These are phyloP conservation scores for Alternaria sp. DNA, from an alignment of 2,329 filamentous ascomycete species.

Conservation along the genomic window DNA sequence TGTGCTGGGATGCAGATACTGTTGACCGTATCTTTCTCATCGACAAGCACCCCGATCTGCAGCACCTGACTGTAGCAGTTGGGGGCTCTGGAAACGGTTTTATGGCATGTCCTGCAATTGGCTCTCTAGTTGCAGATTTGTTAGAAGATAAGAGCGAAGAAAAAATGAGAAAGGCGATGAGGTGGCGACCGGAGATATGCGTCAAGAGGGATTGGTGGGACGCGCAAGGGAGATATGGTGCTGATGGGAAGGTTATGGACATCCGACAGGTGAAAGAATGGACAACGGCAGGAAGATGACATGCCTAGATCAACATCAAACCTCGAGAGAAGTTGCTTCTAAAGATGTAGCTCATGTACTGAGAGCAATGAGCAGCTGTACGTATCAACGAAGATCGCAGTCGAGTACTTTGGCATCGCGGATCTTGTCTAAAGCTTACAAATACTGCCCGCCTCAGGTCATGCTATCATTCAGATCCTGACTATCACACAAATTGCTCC, in stretches of 20 bases:
- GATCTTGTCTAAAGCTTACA: background rate
- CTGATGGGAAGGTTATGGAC: slow-evolving; percentile 59
- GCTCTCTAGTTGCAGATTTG: slow-evolving; percentile 59
- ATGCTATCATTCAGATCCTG: background rate
- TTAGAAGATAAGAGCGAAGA: slow-evolving; percentile 52
- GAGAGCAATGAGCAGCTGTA: background rate
- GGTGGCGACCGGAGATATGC: slow-evolving; percentile 63
- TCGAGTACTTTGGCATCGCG: background rate
- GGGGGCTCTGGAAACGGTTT: slow-evolving; percentile 64
- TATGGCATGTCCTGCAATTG: slow-evolving; percentile 62
- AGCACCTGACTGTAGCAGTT: slow-evolving; percentile 57
- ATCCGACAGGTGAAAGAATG: slow-evolving; percentile 51
- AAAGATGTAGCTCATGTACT: background rate
- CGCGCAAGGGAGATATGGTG: slow-evolving; percentile 60
- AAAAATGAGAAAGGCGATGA: slow-evolving; percentile 54
- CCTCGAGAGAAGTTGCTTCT: background rate
- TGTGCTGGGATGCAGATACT: slow-evolving; percentile 67
- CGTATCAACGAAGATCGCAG: background rate
- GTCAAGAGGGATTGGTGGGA: slow-evolving; percentile 57
- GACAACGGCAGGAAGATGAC: slow-evolving; percentile 15
- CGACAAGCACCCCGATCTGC: slow-evolving; percentile 56
- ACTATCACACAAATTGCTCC: background rate
- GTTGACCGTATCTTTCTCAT: slow-evolving; percentile 64
- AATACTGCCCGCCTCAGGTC: background rate
- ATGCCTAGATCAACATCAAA: background rate